Conservation (phyloP, 495 filamentous ascomycete species). For the Podospora pseudopauciseta region DNA sequence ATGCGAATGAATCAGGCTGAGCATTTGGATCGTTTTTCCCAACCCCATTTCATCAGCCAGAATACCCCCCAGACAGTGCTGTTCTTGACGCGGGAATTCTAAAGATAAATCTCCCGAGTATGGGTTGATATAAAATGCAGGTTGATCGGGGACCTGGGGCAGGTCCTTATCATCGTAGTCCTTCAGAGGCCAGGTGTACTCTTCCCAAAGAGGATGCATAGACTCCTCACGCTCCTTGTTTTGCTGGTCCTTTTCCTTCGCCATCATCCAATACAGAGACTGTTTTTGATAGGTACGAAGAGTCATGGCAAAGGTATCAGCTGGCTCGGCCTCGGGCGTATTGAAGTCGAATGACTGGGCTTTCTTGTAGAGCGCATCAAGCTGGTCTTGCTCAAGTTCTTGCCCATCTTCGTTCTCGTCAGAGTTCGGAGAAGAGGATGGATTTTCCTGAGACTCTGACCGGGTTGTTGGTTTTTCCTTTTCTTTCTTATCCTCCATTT, state of each 20-base stretch:
- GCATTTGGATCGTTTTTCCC: slow-evolving; percentile 97
- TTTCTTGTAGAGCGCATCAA: slow-evolving; percentile 91
- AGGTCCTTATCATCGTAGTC: slow-evolving; percentile 80
- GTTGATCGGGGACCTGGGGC: slow-evolving; percentile 57
- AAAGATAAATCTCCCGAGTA: slow-evolving; percentile 95
- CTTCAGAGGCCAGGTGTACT: slow-evolving; percentile 84
- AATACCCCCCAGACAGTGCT: slow-evolving; percentile 90
- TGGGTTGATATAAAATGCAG: slow-evolving; percentile 88
- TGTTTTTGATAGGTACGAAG: slow-evolving; percentile 94
- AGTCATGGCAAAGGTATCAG: slow-evolving; percentile 73
- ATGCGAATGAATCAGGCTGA: slow-evolving; percentile 86
- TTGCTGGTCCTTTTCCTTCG: slow-evolving; percentile 80
- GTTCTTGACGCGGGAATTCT: slow-evolving; percentile 87
- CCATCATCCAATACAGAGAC: slow-evolving; percentile 90
- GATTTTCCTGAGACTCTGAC: slow-evolving; percentile 39
- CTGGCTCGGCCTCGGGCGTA: slow-evolving; percentile 79
- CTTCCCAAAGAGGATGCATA: slow-evolving; percentile 98
- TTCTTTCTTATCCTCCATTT: slow-evolving; percentile 76
- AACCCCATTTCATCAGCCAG: slow-evolving; percentile 90
- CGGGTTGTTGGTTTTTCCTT: slow-evolving; percentile 40
- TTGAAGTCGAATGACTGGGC: slow-evolving; percentile 95
- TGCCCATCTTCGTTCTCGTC: slow-evolving; percentile 79
- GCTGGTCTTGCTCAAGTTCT: slow-evolving; percentile 91
- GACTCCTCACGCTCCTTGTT: slow-evolving; percentile 59
- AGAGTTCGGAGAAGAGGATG: slow-evolving; percentile 42